These are phyloP conservation scores for Cryptosporidium sp. DNA, from an alignment of 169 alveolate species.

Conservation along the genomic window DNA sequence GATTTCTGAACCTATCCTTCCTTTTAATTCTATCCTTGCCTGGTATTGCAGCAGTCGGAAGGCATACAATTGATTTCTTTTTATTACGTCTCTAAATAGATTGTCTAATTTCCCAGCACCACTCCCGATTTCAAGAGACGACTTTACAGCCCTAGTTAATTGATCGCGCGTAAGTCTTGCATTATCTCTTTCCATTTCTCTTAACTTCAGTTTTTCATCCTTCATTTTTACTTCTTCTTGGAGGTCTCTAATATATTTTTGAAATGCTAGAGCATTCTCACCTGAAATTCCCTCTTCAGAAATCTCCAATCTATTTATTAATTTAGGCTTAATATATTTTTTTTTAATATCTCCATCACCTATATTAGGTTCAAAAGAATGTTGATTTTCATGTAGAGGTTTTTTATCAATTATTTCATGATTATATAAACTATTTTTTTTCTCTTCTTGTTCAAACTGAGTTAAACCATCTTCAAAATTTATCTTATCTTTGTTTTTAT, in stretches of 20 bases:
- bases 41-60: constrained; percentile 36
- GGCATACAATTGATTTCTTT: constrained; percentile 8
- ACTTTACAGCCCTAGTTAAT: constrained; percentile 67
- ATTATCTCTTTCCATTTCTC: constrained; percentile 76
- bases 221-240: constrained; percentile 75
- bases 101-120: constrained; percentile 65
- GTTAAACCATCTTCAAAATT: background rate
- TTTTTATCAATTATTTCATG: background rate
- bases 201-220: constrained; percentile 65
- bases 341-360: background rate
- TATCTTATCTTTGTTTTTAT: background rate
- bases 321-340: constrained; percentile 50
- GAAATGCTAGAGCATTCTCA: constrained; percentile 75
- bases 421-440: background rate
- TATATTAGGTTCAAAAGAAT: background rate
- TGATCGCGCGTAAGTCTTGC: constrained; percentile 73
- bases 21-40: constrained; percentile 28
- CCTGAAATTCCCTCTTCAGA: constrained; percentile 72
- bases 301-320: constrained; percentile 53
- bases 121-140: constrained; percentile 66
- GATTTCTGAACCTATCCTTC: constrained; percentile 33
- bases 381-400: background rate
- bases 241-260: constrained; percentile 58
- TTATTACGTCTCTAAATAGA: constrained; percentile 4
- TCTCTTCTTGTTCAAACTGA: background rate